Evolutionary conservation across 2,329 filamentous ascomycete species (phyloP).

Genomic region (Diaporthe humulicola): DNA sequence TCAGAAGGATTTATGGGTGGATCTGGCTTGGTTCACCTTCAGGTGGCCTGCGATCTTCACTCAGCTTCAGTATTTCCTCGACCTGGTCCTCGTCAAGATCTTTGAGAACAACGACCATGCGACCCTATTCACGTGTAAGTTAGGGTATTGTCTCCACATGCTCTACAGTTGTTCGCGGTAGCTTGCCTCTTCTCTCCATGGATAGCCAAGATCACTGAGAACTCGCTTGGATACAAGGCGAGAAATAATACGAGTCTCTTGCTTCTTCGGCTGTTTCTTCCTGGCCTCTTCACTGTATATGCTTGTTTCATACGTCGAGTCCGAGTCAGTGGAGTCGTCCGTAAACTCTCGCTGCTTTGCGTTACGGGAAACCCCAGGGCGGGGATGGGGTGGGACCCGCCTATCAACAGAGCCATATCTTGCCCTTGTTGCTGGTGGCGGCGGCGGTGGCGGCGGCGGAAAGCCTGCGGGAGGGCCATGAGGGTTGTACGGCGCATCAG

Average conservation of each 20-base stretch:
- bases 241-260: constrained; percentile 89
- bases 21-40: neutral
- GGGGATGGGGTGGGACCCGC: too few species aligned
- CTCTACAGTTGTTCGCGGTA: too few species aligned
- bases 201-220: constrained; percentile 86
- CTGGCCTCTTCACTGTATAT: neutral
- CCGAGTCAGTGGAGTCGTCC: neutral
- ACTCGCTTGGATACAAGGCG: constrained; percentile 84
- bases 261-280: constrained; percentile 79
- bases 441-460: neutral
- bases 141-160: too few species aligned
- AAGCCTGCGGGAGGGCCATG: neutral
- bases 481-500: neutral
- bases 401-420: too few species aligned
- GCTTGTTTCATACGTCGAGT: neutral
- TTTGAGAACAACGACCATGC: neutral
- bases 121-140: neutral
- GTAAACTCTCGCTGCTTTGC: neutral
- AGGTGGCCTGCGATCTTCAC: neutral
- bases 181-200: constrained; percentile 85
- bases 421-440: neutral
- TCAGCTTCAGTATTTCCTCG: neutral
- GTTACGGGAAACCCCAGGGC: too few species aligned
- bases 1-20: neutral
- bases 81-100: neutral